Evolutionary conservation across 2,329 filamentous ascomycete species (phyloP), one percentile per base, ranked within the genome.

Genomic region (Cercospora citrullina): DNA sequence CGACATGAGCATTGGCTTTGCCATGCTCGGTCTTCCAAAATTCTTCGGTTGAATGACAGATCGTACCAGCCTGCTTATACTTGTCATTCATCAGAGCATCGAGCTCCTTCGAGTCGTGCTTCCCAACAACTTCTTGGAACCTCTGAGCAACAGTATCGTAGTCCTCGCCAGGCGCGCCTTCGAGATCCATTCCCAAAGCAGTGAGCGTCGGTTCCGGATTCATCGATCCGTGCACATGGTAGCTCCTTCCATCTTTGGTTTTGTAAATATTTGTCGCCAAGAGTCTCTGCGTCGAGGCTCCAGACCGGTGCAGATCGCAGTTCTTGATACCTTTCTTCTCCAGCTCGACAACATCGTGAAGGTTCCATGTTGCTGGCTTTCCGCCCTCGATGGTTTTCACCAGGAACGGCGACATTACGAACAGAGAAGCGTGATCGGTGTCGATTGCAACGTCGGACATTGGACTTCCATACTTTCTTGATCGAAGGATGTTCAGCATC

Each of bases 141-240:
- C 79, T 69, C 57, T 79, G 77, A 55, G 80, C 79, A 58, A 79
- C 80, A 59, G 80, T 73, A 42, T 79, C 80, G 57, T 81, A 80
- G 16, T 82, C 78, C 23, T 78, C 73, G 39, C 73, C 69, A 18
- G 66, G 36, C 12, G 80, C 71, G 4, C 76, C 69, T 33, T 71
- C 68, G 14, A 71, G 61, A 9, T 79, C 79, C 7, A 81, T 67
- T 1, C 76, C 77, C 42, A 77, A 60, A 33, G 72, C 74, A n/a
- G 72, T 72, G 55, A 84, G 76, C 0, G 80, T 81, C 2, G 80
- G 80, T 3, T 81, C 79, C 0, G 83, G 80, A 65, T 85, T 83
- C 81, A 85, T 81, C 45, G 69, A 73, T 5, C 83, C 83, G 67
- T 85, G 83, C 0, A 82, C 62, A 70, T 85, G 83, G 71, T 83